A percentile compares a stretch with the other conserved stretches of the same genome.
Conservation (phyloP, 2,329 filamentous ascomycete species). For the Purpureocillium lavendulum region DNA sequence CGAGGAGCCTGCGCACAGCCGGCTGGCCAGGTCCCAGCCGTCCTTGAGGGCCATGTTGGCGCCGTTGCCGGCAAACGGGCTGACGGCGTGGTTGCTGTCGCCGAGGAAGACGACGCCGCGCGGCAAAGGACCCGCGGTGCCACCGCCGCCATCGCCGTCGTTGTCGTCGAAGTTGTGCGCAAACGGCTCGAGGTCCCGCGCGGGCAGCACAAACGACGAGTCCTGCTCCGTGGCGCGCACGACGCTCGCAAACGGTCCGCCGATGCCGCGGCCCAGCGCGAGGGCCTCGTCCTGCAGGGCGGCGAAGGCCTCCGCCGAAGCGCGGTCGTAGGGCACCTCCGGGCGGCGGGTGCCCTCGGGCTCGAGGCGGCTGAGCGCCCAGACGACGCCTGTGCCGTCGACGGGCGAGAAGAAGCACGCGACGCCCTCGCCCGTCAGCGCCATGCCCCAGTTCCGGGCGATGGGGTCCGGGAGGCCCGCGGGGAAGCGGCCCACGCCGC, state of each 20-base stretch:
- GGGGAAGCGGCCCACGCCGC: conserved; percentile 22
- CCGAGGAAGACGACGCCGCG: conserved; percentile 30
- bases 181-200: conserved; percentile 33
- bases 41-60: conserved; percentile 35
- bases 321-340: conserved; percentile 4
- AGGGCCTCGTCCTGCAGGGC: conserved; percentile 14
- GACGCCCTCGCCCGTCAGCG: conserved; percentile 23
- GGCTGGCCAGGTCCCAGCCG: conserved; percentile 29
- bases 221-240: conserved; percentile 23
- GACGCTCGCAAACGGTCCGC: conserved; percentile 25
- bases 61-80: conserved; percentile 34
- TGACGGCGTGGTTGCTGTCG: conserved; percentile 36
- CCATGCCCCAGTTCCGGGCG: conserved; percentile 23
- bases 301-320: conserved; percentile 10
- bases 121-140: conserved; percentile 3
- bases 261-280: conserved; percentile 19
- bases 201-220: conserved; percentile 25
- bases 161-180: conserved; percentile 13
- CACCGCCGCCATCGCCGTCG: too few species aligned
- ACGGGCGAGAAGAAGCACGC: conserved; percentile 30
- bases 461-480: conserved; percentile 20
- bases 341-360: conserved; percentile 6
- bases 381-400: conserved; percentile 26
- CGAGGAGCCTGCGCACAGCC: conserved; percentile 16
- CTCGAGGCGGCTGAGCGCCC: conserved; percentile 26